Base-by-base conservation (phyloP, 306 rosid genomes). In the Rosa multiflora region DNA sequence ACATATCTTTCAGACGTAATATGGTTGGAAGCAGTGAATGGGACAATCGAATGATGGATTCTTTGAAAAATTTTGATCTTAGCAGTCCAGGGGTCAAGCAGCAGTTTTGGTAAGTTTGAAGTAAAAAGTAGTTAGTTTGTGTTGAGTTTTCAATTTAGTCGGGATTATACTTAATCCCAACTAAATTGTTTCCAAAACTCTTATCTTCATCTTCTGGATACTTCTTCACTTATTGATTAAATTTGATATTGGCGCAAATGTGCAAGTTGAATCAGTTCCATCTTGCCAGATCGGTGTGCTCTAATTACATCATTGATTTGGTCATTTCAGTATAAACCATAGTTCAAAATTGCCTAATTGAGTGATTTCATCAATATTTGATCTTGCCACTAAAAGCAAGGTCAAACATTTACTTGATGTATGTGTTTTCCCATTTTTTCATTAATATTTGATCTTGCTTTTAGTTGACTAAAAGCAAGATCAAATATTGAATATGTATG, bases 31-130 rank as follows among this genome's bases (percentile, higher is more conserved):
- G 83, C 76, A 76, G 79, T 70, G 96, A 96, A 83, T 96, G 98
- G 99, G 98, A 96, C 62, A 78, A 83, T 77, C 87, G 90, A 20
- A 87, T 91, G 92, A 89, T 89, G 93, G 99, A 96, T 78, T 93
- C 99, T 42, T 87, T 96, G 78, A 96, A 96, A 73, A 91, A 88
- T 84, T 93, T 96, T 83, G 99, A 96, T 89, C 96, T 96, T 66
- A 88, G 87, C 87, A 93, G 97, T 85, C 98, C 99, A 61, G 97
- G 90, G 61, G 91, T 96, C 77, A 96, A 96, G 87, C 98, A 93
- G 78, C 98, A 96, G 85, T 96, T 96, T n/a, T 81, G 99, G 98
- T 93, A 85, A 79, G 94, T 80, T 59, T 72, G 68, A 6, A 39
- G 13, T 59, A 42, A 68, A 59, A 71, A 32, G 0, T 46, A 70